Base-by-base conservation (phyloP, 495 filamentous ascomycete species). In the Astrocystis sublimbata region DNA sequence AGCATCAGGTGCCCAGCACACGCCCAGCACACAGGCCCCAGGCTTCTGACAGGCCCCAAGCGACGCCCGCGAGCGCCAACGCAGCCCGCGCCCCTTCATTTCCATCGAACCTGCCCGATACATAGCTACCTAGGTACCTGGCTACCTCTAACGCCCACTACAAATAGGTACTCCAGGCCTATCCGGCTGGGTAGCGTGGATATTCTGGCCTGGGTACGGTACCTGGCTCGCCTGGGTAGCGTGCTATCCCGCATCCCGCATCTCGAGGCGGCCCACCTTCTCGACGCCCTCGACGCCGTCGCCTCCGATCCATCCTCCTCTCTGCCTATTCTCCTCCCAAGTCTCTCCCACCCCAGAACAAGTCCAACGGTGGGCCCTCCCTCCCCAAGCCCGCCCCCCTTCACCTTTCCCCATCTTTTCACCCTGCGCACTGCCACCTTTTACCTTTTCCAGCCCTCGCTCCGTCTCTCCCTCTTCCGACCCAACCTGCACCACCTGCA, bases 361-460 rank as follows among this genome's bases (percentile, higher is more conserved):
- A 19, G 24, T 7, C 21, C 8, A 52, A 43, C 28, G 17, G 50
- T 47, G 60, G 60, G 21, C 60, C 59, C 23, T 23, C 41, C 50
- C n/a, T n/a, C n/a, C n/a, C n/a, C n/a, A n/a, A n/a, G n/a, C n/a
- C n/a, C n/a, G n/a, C n/a, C 55, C 52, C 50, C 50, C 46, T 56
- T 62, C 51, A 49, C 60, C 50, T 15, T 56, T 62, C 60, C 60
- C 60, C 60, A 62, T 62, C 60, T 62, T 62, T 62, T 62, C 35
- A 56, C 51, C 60, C 30, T 62, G 46, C 46, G 30, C n/a, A n/a
- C n/a, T n/a, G n/a, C n/a, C n/a, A n/a, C n/a, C 46, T 49, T 28
- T 26, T 26, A 17, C 60, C 50, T 55, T 49, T 62, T 56, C 47
- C 31, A 62, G 21, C 49, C 42, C 43, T 49, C 41, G 50, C 50